Conservation (phyloP, 371 early-diverging fungal genomes). For the Mucor irregularis region DNA sequence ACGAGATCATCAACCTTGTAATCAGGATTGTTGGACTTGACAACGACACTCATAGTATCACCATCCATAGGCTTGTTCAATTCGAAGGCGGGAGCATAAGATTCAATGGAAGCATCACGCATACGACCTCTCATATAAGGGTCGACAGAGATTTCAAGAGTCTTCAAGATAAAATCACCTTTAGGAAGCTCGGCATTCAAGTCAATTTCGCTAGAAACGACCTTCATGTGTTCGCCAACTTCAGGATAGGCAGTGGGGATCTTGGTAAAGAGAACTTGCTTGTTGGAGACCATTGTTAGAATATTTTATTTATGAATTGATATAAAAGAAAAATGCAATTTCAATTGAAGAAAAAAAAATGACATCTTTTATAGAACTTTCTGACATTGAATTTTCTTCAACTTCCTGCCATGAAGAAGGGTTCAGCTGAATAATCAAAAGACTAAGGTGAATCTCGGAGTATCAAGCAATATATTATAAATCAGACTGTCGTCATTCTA, state of each 20-base stretch:
- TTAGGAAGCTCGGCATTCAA: slow-evolving; percentile 48
- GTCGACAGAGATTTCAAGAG: slow-evolving; percentile 41
- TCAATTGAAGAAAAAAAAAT: too few relatives aligned
- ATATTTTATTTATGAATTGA: background rate
- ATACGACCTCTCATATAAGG: slow-evolving; percentile 69
- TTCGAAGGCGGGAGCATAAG: slow-evolving; percentile 56
- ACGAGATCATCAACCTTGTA: slow-evolving; percentile 67
- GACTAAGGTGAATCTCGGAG: too few relatives aligned
- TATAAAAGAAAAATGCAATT: background rate
- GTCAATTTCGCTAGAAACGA: slow-evolving; percentile 45
- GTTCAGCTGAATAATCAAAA: too few relatives aligned
- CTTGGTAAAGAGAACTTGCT: slow-evolving; percentile 41
- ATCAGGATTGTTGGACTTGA: slow-evolving; percentile 54
- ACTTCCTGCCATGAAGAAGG: too few relatives aligned
- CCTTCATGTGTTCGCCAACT: slow-evolving; percentile 49
- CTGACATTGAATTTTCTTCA: too few relatives aligned
- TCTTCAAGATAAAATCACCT: slow-evolving; percentile 59
- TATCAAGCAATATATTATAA: too few relatives aligned
- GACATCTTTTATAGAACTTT: too few relatives aligned
- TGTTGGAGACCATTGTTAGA: slow-evolving; percentile 31
- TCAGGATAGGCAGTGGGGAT: slow-evolving; percentile 43
- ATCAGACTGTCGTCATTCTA: too few relatives aligned
- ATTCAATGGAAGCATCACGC: slow-evolving; percentile 48
- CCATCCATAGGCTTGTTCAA: slow-evolving; percentile 61
- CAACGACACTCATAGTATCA: slow-evolving; percentile 63